These are phyloP conservation scores for Ophiognomonia clavigignenti-juglandacearum DNA, from an alignment of 2,329 filamentous ascomycete genomes.

Conservation along the genomic window DNA sequence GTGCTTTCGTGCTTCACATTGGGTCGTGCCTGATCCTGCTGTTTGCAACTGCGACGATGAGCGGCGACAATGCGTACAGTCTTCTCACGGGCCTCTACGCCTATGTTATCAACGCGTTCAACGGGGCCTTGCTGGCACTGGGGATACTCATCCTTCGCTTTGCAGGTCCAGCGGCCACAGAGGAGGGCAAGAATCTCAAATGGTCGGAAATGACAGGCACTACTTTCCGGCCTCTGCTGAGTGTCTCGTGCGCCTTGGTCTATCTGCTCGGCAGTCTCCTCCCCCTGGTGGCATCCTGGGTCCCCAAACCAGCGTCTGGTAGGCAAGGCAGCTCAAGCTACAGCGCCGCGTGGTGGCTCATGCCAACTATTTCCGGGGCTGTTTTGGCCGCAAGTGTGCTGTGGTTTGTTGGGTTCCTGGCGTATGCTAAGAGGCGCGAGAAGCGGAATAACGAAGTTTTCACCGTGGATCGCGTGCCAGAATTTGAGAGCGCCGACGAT, in stretches of 20 bases:
- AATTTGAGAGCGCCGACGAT: slow-evolving; percentile 26
- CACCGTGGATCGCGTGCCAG: slow-evolving; percentile 29
- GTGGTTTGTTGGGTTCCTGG: slow-evolving; percentile 31
- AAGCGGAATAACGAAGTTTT: slow-evolving; percentile 27
- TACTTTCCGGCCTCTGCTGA: slow-evolving; percentile 26
- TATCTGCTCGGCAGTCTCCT: slow-evolving; percentile 28
- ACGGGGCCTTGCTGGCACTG: slow-evolving; percentile 28
- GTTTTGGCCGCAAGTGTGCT: slow-evolving; percentile 24
- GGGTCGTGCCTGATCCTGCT: slow-evolving; percentile 30
- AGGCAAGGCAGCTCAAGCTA: neutral
- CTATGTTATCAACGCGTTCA: slow-evolving; percentile 31
- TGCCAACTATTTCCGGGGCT: slow-evolving; percentile 27
- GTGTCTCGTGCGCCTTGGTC: slow-evolving; percentile 25
- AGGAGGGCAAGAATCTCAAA: slow-evolving; percentile 16
- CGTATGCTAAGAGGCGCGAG: slow-evolving; percentile 24
- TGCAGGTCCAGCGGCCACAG: slow-evolving; percentile 25
- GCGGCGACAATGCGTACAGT: slow-evolving; percentile 23
- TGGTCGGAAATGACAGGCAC: slow-evolving; percentile 29
- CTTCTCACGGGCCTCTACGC: slow-evolving; percentile 28
- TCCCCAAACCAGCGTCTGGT: slow-evolving; percentile 20
- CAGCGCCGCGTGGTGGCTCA: slow-evolving; percentile 24
- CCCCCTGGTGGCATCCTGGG: slow-evolving; percentile 29
- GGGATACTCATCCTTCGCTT: slow-evolving; percentile 32
- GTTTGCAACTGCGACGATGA: slow-evolving; percentile 27
- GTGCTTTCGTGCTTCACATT: slow-evolving; percentile 30